Evolutionary conservation across 352 stramenopile species (phyloP), one percentile per base, ranked within the genome.

Genomic region (Pythium aristosporum): DNA sequence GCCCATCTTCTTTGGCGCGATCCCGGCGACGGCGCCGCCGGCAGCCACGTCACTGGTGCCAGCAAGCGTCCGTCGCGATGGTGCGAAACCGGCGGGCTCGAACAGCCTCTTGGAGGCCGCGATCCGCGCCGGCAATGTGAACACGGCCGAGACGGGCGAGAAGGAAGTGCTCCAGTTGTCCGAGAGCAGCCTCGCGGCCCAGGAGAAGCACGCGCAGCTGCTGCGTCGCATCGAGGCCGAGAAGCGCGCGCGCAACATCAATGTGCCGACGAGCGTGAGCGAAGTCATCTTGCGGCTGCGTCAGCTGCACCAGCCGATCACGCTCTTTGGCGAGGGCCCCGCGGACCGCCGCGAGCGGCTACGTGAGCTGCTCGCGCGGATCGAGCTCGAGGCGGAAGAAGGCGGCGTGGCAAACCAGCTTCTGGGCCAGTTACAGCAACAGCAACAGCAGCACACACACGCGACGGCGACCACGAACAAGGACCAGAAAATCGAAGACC

Each of bases 281-380:
- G 88, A 99, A 60, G 93, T 99, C 20, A 87, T 96, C 25, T 69
- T 80, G 37, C 79, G 85, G 12, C 76, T 99, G 55, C 93, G 97
- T 20, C 74, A 88, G 66, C 71, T 98, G 42, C 88, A 94, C 5
- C 78, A 98, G 36, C 96, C 96, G 18, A 86, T 98, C 30, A 97
- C 94, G 64, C 78, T 99, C 13, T 99, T 99, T 74, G 96, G 96
- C 25, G 97, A 99, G 71, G 88, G 96, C 39, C 84, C 92, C 11
- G 96, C 93, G 2, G 96, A 98, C 73, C 89, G 98, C 21, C 89
- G 97, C 32, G 89, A 98, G 69, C 91, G 97, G 36, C 73, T 99
- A 61, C 87, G 94, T 13, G 80, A 96, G 64, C 79, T 96, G 55
- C 72, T 99, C 44, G 95, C 91, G 18, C 72, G 80, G 13, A 75